phyloP scores from a whole-genome alignment of 441 rosid species.

The Omphalea diandra region DNA sequence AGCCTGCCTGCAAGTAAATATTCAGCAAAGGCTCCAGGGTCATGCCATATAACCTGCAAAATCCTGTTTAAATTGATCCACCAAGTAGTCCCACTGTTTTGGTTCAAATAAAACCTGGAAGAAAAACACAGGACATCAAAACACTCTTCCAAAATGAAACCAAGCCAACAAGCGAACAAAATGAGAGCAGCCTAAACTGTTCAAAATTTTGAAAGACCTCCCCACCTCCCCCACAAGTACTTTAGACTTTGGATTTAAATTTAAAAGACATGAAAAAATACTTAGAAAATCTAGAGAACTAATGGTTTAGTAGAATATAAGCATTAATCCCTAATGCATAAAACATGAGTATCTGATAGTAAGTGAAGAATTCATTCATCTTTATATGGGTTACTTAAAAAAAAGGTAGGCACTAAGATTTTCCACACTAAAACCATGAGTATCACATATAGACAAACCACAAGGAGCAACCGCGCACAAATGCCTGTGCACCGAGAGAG shows the following conservation, averaged over 20 bases:
- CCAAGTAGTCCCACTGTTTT: constrained; percentile 87
- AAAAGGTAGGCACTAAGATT: neutral
- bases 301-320: neutral
- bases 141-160: constrained; percentile 9
- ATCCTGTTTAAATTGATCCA: constrained; percentile 83
- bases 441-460: neutral
- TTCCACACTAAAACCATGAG: neutral
- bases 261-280: neutral
- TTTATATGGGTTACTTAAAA: neutral
- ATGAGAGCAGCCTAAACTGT: too few relatives aligned
- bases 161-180: neutral
- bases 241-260: neutral
- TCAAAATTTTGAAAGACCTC: too few relatives aligned
- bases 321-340: too few relatives aligned
- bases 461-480: neutral
- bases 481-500: neutral
- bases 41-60: constrained; percentile 94
- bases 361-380: neutral
- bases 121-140: constrained; percentile 7
- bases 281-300: neutral
- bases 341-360: neutral
- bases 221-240: neutral
- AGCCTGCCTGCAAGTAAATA: constrained; percentile 91
- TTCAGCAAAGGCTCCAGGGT: constrained; percentile 83
- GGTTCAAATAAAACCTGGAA: constrained; percentile 75